Evolutionary conservation across 768 basidiomycete species (phyloP), one percentile per base, ranked within the genome.

Genomic region (Mycena crocata): DNA sequence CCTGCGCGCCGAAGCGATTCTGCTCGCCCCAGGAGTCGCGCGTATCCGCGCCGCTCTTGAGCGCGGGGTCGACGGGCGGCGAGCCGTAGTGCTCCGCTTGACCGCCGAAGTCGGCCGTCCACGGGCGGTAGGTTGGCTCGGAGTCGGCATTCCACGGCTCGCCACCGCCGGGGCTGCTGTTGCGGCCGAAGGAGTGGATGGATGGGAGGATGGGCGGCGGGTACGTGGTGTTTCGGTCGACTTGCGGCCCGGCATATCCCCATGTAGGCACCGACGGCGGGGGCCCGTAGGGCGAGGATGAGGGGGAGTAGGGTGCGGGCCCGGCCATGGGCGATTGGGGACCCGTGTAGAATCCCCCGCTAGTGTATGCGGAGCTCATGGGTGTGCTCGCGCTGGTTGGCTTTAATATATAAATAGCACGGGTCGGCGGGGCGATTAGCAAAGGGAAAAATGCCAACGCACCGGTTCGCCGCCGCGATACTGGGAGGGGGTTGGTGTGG

Each of bases 191-290:
- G 39, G 86, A 81, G 50, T 85, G 84, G 62, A 87, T 85, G 26
- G 87, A 86, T 5, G 86, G 86, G 37, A 89, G 78, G 50, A 84
- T 81, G 2, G 86, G 84, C 56, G 85, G 83, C 44, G 84, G 81
- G 70, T 80, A 86, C 30, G 75, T 79, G n/a, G 80, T 80, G 76
- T 75, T 87, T 71, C 80, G 87, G 73, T 83, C 82, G 61, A 82
- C 68, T 65, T 76, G 62, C 64, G 85, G 75, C 13, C 40, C 30
- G 72, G 74, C 68, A 72, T 91, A 92, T 10, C 80, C 85, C 90
- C 91, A 92, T 39, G 83, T 75, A 31, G 87, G 79, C 14, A 84
- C 69, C 35, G 84, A 78, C 60, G 86, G 71, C 19, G 83, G 63
- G 50, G 79, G 72, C 55, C 83, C 84, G 70, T 85, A 82, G 2